Evolutionary conservation across 75 land plant genomes (phyloP).

Genomic region (Ceratopteris richardii): DNA sequence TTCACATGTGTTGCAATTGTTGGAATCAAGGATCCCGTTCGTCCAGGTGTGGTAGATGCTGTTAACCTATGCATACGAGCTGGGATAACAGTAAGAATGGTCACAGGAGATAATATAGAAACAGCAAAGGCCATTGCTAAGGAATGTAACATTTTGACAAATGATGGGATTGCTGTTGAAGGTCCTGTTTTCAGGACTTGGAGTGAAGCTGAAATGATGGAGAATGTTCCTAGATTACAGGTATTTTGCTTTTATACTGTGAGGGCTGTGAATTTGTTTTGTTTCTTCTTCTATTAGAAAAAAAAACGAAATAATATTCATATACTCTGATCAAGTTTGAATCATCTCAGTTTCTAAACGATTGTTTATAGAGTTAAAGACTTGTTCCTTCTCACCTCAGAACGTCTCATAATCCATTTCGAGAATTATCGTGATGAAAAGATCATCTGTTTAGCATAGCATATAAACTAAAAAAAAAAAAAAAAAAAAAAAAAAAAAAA

Average conservation of each 20-base stretch:
- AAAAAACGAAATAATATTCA: too few species aligned
- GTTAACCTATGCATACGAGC: constrained; percentile 58
- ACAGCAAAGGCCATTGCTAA: constrained; percentile 89
- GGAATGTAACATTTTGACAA: constrained; percentile 81
- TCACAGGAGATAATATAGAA: constrained; percentile 80
- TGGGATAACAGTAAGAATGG: constrained; percentile 81
- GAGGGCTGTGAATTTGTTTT: neutral
- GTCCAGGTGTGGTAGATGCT: constrained; percentile 80
- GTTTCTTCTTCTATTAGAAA: neutral
- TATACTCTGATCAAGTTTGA: neutral
- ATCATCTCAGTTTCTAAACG: neutral
- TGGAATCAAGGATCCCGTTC: constrained; percentile 87
- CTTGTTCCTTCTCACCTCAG: too few species aligned
- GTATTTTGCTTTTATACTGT: constrained; percentile 19
- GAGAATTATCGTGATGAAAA: too few species aligned
- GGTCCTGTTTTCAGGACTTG: constrained; percentile 58
- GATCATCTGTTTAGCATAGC: too few species aligned
- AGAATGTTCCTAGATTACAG: constrained; percentile 62
- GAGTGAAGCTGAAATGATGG: constrained; percentile 47
- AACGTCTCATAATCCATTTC: too few species aligned
- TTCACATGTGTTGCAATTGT: constrained; percentile 55
- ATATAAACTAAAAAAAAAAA: too few species aligned
- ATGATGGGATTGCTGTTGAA: constrained; percentile 56
- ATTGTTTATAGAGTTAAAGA: neutral
- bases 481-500: too few species aligned